A percentile compares a stretch with the other conserved stretches of the same genome.
These are phyloP conservation scores for Eucalyptus tenuipes DNA, from an alignment of 345 rosid genomes.

Conservation along the genomic window DNA sequence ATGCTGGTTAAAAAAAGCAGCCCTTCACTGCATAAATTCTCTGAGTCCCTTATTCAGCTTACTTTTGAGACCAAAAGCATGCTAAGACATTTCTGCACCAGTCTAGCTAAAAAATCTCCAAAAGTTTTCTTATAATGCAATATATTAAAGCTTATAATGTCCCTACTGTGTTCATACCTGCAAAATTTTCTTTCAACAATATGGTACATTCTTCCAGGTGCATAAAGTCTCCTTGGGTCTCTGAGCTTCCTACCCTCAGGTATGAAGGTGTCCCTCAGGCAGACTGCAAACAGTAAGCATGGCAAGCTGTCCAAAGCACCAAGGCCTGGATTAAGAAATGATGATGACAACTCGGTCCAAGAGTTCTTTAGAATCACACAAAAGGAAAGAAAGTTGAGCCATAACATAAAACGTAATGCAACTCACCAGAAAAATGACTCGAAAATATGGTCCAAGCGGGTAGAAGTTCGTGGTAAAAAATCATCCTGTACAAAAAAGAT, in stretches of 20 bases:
- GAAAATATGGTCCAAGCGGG: constrained; percentile 86
- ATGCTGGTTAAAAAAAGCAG: not conserved
- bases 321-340: constrained; percentile 34
- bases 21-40: not conserved
- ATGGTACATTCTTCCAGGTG: constrained; percentile 77
- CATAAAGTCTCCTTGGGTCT: constrained; percentile 85
- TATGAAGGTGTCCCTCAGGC: constrained; percentile 87
- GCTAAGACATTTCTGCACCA: not conserved
- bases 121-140: not conserved
- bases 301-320: constrained; percentile 86
- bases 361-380: not conserved
- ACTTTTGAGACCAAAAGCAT: not conserved
- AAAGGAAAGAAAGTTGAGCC: not conserved
- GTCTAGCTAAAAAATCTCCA: not conserved
- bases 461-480: constrained; percentile 90
- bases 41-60: not conserved
- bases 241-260: constrained; percentile 79
- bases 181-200: constrained; percentile 89
- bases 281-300: constrained; percentile 70
- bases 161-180: constrained; percentile 29
- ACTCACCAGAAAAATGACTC: constrained; percentile 77
- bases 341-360: constrained; percentile 14
- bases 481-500: constrained; percentile 46
- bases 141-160: not conserved
- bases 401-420: not conserved